Percentiles rank a stretch among this genome's conserved stretches.
phyloP scores from a whole-genome alignment of 805 yeast species.

The Nakazawaea holstii region DNA sequence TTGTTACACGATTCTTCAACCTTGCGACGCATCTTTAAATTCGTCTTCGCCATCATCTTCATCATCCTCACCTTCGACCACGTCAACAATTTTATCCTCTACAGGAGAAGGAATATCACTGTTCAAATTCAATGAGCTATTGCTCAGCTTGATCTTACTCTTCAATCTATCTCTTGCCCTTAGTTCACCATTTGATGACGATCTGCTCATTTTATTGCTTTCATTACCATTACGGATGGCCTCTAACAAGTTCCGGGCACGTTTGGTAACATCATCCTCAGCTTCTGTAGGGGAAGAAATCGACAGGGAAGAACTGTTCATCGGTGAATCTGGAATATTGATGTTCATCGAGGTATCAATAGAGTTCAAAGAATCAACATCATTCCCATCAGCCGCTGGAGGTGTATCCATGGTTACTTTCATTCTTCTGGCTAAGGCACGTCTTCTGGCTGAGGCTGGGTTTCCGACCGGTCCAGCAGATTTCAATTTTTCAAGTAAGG shows the following conservation, averaged over 20 bases:
- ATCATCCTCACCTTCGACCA: slow-evolving; percentile 2
- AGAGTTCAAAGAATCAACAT: slow-evolving; percentile 1
- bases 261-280: slow-evolving; percentile 9
- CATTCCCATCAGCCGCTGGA: slow-evolving; percentile 11
- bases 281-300: not conserved
- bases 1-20: not conserved
- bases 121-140: slow-evolving; percentile 7
- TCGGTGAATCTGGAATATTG: slow-evolving; percentile 34
- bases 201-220: not conserved
- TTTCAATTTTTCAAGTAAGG: slow-evolving; percentile 76
- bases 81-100: not conserved
- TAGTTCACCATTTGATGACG: slow-evolving; percentile 7
- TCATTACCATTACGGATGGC: slow-evolving; percentile 3
- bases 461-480: slow-evolving; percentile 82
- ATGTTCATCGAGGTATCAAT: not conserved
- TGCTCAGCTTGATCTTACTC: slow-evolving; percentile 5
- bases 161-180: slow-evolving; percentile 9
- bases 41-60: slow-evolving; percentile 13
- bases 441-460: slow-evolving; percentile 71
- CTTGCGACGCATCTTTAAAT: slow-evolving; percentile 4
- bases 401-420: slow-evolving; percentile 6
- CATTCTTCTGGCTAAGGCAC: slow-evolving; percentile 62
- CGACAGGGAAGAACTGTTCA: slow-evolving; percentile 6
- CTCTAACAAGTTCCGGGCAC: slow-evolving; percentile 8
- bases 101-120: slow-evolving; percentile 1